phyloP scores from a whole-genome alignment of 176 grass and related monocot genomes.

The Zoysia japonica region DNA sequence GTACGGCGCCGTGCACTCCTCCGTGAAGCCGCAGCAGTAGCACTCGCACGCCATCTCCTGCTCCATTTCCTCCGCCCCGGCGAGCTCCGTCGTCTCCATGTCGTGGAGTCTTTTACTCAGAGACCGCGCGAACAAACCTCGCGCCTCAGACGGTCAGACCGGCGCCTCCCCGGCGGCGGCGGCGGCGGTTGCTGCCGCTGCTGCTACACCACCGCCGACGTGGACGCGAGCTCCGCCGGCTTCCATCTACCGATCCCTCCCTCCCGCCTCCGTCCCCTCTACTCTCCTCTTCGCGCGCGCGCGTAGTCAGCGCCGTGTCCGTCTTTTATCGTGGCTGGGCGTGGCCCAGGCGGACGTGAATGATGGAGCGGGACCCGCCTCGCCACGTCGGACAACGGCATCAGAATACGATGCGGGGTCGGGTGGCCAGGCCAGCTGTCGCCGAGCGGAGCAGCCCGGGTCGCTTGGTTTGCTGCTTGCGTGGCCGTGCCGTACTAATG shows the following conservation, averaged over 20 bases:
- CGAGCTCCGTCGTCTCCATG: slow-evolving; percentile 26
- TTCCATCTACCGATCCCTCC: slow-evolving; percentile 17
- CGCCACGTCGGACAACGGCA: slow-evolving; percentile 31
- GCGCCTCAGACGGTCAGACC: background rate
- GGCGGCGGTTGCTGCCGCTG: background rate
- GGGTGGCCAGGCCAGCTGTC: slow-evolving; percentile 35
- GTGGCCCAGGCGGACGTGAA: background rate
- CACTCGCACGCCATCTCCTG: slow-evolving; percentile 75
- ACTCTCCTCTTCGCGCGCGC: background rate
- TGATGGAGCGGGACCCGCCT: background rate
- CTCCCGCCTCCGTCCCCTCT: background rate
- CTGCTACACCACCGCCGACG: background rate
- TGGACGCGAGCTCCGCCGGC: background rate
- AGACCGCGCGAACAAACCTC: too few species aligned
- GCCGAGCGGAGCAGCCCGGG: background rate
- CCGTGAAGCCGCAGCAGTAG: slow-evolving; percentile 62
- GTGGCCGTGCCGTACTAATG: background rate
- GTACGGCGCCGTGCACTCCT: slow-evolving; percentile 85
- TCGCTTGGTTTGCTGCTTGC: background rate
- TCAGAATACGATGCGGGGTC: background rate
- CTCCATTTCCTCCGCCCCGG: background rate
- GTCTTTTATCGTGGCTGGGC: slow-evolving; percentile 6
- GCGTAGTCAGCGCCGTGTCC: background rate
- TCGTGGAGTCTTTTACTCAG: background rate
- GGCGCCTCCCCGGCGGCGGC: slow-evolving; percentile 9